Conservation (phyloP, 2,329 filamentous ascomycete genomes). For the Talaromyces sp. region DNA sequence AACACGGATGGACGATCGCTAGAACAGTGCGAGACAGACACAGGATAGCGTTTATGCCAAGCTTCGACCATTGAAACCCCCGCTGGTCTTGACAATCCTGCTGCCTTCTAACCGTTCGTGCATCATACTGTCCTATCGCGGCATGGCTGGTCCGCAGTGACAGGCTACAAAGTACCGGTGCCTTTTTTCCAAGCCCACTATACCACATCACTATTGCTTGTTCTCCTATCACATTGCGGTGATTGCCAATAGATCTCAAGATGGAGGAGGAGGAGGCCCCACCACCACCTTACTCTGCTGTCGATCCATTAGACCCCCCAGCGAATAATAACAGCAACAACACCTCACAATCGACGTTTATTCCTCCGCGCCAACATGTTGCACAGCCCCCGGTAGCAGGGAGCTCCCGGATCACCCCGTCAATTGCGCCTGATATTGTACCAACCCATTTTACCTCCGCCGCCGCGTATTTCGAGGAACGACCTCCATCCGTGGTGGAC, state of each 20-base stretch:
- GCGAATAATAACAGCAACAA: conserved; percentile 24
- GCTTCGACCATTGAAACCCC: neutral
- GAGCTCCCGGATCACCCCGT: conserved; percentile 20
- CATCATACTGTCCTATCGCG: conserved; percentile 20
- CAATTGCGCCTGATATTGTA: conserved; percentile 13
- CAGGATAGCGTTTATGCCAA: neutral
- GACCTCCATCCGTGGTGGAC: conserved; percentile 30
- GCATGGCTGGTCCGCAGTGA: conserved; percentile 20
- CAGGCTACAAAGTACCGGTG: conserved; percentile 10
- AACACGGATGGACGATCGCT: neutral
- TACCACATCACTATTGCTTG: neutral
- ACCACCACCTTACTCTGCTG: conserved; percentile 46
- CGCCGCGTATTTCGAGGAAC: conserved; percentile 42
- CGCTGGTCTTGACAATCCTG: conserved; percentile 28
- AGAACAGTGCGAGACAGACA: neutral
- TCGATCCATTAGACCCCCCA: conserved; percentile 39
- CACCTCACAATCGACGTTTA: conserved; percentile 16
- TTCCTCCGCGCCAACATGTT: conserved; percentile 22
- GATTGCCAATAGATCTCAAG: conserved; percentile 6
- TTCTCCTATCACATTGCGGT: neutral
- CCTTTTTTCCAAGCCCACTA: conserved; percentile 7
- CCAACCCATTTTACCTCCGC: conserved; percentile 41
- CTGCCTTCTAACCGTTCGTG: conserved; percentile 29
- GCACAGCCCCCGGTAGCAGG: conserved; percentile 16
- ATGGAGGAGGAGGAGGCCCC: conserved; percentile 45